Conservation (phyloP, 2,329 filamentous ascomycete genomes). For the Fusarium aywerte region DNA sequence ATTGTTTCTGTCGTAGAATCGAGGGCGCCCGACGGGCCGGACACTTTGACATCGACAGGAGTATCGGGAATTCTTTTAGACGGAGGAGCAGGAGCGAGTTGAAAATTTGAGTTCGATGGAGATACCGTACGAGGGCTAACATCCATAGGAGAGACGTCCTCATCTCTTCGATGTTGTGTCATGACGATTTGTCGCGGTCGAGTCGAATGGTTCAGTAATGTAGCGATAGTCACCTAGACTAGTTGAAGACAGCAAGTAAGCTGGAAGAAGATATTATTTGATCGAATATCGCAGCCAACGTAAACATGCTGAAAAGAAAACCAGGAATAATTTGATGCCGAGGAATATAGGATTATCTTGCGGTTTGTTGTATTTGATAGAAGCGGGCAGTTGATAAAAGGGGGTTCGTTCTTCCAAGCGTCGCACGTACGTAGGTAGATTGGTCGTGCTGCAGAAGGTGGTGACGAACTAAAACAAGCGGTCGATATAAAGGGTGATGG, state of each 20-base stretch:
- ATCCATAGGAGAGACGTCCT: slow-evolving; percentile 38
- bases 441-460: slow-evolving; percentile 21
- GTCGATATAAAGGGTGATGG: slow-evolving; percentile 20
- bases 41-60: slow-evolving; percentile 34
- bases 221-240: slow-evolving; percentile 10
- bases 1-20: slow-evolving; percentile 26
- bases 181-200: slow-evolving; percentile 32
- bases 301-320: slow-evolving; percentile 41
- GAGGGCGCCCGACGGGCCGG: slow-evolving; percentile 1
- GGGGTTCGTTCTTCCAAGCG: slow-evolving; percentile 29
- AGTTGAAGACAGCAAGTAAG: slow-evolving; percentile 18
- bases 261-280: slow-evolving; percentile 21
- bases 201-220: slow-evolving; percentile 3
- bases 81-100: slow-evolving; percentile 22
- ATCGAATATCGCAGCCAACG: slow-evolving; percentile 22
- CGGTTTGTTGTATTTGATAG: slow-evolving; percentile 4
- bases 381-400: slow-evolving; percentile 30
- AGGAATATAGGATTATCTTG: slow-evolving; percentile 6
- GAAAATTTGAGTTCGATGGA: slow-evolving; percentile 36
- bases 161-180: slow-evolving; percentile 39
- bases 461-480: slow-evolving; percentile 33
- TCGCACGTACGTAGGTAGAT: slow-evolving; percentile 27
- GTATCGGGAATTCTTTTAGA: slow-evolving; percentile 35
- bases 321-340: slow-evolving; percentile 3
- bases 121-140: slow-evolving; percentile 35